A percentile compares a stretch with the other conserved stretches of the same genome.
Evolutionary conservation across 495 filamentous ascomycete genomes (phyloP).

Genomic region (Filosporella fistucella): DNA sequence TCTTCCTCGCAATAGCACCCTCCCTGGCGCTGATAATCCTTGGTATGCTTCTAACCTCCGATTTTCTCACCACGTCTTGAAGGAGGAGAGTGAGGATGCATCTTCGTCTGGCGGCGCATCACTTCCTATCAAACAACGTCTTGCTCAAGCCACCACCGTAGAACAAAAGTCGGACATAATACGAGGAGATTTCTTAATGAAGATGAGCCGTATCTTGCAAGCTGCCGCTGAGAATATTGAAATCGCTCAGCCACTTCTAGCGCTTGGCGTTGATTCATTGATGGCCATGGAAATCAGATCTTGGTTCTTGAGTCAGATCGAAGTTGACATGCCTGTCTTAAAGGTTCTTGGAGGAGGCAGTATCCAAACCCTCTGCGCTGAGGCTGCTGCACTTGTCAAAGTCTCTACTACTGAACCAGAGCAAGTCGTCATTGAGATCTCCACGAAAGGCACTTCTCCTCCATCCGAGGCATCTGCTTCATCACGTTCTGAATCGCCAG

Average conservation of each 20-base stretch:
- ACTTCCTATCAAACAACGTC: not conserved
- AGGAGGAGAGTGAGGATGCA: too few relatives aligned
- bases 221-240: not conserved
- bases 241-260: not conserved
- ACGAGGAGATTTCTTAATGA: not conserved
- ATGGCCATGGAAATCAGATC: slow-evolving; percentile 31
- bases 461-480: not conserved
- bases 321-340: slow-evolving; percentile 38
- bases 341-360: slow-evolving; percentile 39
- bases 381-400: not conserved
- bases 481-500: not conserved
- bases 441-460: not conserved
- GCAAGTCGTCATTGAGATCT: not conserved
- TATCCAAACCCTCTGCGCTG: too few relatives aligned
- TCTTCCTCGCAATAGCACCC: too few relatives aligned
- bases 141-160: not conserved
- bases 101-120: not conserved
- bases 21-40: too few relatives aligned
- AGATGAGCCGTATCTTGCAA: not conserved
- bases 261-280: slow-evolving; percentile 35
- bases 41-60: too few relatives aligned
- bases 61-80: too few relatives aligned
- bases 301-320: slow-evolving; percentile 30
- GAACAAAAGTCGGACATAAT: not conserved
- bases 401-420: not conserved